Evolutionary conservation across 345 rosid genomes (phyloP), one percentile per base, ranked within the genome.

Genomic region (Euphorbia tirucalli): DNA sequence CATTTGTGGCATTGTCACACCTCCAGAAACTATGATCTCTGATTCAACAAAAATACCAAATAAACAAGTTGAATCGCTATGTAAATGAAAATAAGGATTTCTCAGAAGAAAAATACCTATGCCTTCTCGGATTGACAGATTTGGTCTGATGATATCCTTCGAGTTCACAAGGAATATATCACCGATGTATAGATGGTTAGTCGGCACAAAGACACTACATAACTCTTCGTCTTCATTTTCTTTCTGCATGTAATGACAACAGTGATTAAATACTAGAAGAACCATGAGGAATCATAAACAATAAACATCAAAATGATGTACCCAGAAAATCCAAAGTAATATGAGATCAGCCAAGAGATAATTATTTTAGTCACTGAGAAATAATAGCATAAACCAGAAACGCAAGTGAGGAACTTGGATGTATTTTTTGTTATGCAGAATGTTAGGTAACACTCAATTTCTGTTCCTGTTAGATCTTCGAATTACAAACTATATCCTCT

Each of bases 1-100:
- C 27, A 77, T 66, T 68, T 88, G 86, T 0, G 93, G 93, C 93
- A 88, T 88, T 32, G 93, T 81, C 90, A 88, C 87, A 1, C 93
- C 90, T 22, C 89, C 87, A 0, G 90, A 88, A 27, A 87, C 93
- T 13, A 88, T 88, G 60, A 88, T 86, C 84, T 88, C 90, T 88
- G 86, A 30, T 46, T 46, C 31, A 25, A 28, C 14, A 25, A 31
- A 37, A 37, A 30, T 16, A 8, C 27, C 21, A 14, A 30, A 48
- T 13, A 16, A 46, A 46, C 52, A 46, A 16, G 52, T 46, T 44
- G 15, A 44, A 6, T 44, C 49, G 3, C 16, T 6, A 8, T 16
- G 16, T 46, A 46, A 65, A 21, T 1, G 28, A 22, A 11, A 19
- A 6, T 4, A 65, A 41, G 27, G 62, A 25, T 63, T 5, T 52